phyloP scores from a whole-genome alignment of 2,329 filamentous ascomycete species.

The Trichoderma atroviride region DNA sequence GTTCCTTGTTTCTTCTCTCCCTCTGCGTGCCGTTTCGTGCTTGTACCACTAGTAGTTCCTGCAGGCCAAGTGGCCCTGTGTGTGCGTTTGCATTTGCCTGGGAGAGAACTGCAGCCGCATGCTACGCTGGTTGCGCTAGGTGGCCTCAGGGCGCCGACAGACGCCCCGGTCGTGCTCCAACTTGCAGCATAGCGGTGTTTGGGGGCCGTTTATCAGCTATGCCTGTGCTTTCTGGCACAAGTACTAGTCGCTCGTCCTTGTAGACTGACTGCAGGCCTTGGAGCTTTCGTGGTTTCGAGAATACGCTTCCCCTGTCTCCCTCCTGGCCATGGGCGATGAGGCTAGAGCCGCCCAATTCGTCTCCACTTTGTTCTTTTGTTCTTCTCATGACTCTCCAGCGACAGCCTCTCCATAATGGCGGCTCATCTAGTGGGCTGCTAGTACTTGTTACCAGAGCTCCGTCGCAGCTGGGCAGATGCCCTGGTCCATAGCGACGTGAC shows the following conservation, averaged over 20 bases:
- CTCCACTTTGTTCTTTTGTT: slow-evolving; percentile 1
- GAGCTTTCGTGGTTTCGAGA: not conserved
- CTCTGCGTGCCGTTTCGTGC: not conserved
- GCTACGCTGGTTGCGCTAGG: not conserved
- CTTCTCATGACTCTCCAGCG: not conserved
- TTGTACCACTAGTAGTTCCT: slow-evolving; percentile 12
- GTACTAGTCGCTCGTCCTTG: not conserved
- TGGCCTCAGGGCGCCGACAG: not conserved
- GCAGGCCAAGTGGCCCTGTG: slow-evolving; percentile 3
- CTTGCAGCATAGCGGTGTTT: not conserved
- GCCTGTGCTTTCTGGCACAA: not conserved
- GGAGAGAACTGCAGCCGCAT: slow-evolving; percentile 14
- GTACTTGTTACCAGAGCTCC: not conserved
- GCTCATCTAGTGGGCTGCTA: not conserved
- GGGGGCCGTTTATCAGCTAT: slow-evolving; percentile 13
- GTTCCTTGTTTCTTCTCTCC: not conserved
- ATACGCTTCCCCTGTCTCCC: not conserved
- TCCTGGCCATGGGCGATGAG: not conserved
- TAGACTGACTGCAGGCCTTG: not conserved
- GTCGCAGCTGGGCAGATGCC: slow-evolving; percentile 6
- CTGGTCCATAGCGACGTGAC: slow-evolving; percentile 9
- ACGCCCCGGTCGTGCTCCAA: not conserved
- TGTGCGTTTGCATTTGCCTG: not conserved
- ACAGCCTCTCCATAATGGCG: not conserved
- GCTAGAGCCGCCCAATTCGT: not conserved